Base-by-base conservation (phyloP, 306 rosid genomes). In the Arachis stenosperma region DNA sequence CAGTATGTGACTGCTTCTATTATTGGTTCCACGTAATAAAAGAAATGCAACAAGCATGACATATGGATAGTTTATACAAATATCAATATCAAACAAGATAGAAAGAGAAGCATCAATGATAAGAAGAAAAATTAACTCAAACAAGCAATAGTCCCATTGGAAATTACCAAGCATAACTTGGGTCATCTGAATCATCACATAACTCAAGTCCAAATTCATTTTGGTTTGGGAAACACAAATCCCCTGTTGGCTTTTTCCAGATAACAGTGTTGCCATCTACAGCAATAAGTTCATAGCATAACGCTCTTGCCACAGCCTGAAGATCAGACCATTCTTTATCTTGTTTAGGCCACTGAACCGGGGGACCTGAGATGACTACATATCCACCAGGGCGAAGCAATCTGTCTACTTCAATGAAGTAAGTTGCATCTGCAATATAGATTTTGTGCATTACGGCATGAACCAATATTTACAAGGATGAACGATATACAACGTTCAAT, bases 301-400 rank as follows among this genome's bases (percentile, higher is more conserved):
- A 81, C 54, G 97, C 85, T 90, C 96, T 90, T 57, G 99, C 98
- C 58, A 91, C 92, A 55, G 81, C 88, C 87, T 95, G 99, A 56
- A 95, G 96, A 81, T 91, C 99, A 47, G 98, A 90, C 98, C 98
- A 95, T 85, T 95, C 99, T 85, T 91, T 95, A 71, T 95, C 99
- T 87, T 95, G 99, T 78, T 90, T 90, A 65, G 93, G 71, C 99
- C 99, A 95, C 78, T 88, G 93, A 43, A 95, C 99, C 62, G 99
- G 99, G 64, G 99, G 99, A 7, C 98, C 99, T 60, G 98, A 95
- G 65, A 95, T 92, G 70, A 95, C 93, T 55, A 90, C 76, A 78
- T 85, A 91, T 70, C 99, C 99, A 71, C 98, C 92, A 39, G 96
- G 99, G 65, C 98, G 98, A 75, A 95, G 99, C 75, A 95, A 75